These are phyloP conservation scores for Brassica incana DNA, from an alignment of 345 rosid genomes.

Conservation along the genomic window DNA sequence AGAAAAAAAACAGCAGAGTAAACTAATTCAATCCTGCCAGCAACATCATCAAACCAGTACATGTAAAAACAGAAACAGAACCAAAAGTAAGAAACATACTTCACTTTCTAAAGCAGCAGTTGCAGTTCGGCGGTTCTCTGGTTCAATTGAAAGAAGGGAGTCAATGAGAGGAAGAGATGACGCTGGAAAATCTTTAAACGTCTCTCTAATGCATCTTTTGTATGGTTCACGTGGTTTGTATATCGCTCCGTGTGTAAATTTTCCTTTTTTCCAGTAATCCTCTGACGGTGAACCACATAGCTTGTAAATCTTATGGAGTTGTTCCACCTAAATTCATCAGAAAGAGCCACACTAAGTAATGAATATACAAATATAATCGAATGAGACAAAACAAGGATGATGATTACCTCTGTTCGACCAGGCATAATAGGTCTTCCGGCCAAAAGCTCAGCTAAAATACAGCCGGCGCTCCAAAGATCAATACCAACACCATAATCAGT, in stretches of 20 bases:
- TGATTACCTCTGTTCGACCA: slow-evolving; percentile 86
- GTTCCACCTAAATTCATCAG: slow-evolving; percentile 67
- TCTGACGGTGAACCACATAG: slow-evolving; percentile 98
- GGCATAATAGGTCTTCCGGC: slow-evolving; percentile 98
- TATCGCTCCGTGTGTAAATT: slow-evolving; percentile 91
- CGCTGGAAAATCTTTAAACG: slow-evolving; percentile 85
- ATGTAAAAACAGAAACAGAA: slow-evolving; percentile 9
- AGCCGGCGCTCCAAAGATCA: slow-evolving; percentile 99
- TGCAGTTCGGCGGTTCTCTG: slow-evolving; percentile 85
- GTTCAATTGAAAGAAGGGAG: slow-evolving; percentile 90
- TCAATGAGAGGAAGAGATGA: slow-evolving; percentile 74
- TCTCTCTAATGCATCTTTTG: slow-evolving; percentile 74
- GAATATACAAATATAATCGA: neutral
- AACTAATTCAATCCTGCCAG: slow-evolving; percentile 5
- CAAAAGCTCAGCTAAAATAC: slow-evolving; percentile 87
- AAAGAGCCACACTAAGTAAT: neutral
- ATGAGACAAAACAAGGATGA: neutral
- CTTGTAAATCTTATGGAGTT: slow-evolving; percentile 94
- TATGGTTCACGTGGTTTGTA: slow-evolving; percentile 94
- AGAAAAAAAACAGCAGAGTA: slow-evolving; percentile 5
- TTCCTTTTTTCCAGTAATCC: slow-evolving; percentile 95
- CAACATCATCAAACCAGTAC: slow-evolving; percentile 7
- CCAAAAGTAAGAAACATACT: slow-evolving; percentile 49
- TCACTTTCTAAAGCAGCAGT: slow-evolving; percentile 75
- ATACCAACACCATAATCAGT: slow-evolving; percentile 90